Base-by-base conservation (phyloP, 2,329 filamentous ascomycete genomes). In the Aspergillus versicolor region DNA sequence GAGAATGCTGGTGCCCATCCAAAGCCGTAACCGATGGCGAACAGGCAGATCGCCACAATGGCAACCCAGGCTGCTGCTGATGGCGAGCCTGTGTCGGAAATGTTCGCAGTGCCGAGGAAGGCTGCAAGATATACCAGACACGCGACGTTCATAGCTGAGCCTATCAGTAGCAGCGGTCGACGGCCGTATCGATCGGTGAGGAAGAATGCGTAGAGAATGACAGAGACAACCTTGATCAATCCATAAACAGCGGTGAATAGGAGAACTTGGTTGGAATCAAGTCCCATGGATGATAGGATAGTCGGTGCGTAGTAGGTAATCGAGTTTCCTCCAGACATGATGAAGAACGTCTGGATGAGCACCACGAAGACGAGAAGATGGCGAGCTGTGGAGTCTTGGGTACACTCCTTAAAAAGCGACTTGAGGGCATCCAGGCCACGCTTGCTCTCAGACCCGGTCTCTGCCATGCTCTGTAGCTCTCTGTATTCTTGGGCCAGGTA, bases 311-410 rank as follows among this genome's bases (percentile, higher is more conserved):
- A 67, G 46, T 67, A 67, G 3, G 65, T 67, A 42, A 67, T 67
- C 15, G 61, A 63, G 42, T 67, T 67, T 12, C 63, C 63, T 1
- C 63, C 64, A 7, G 48, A 59, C 58, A 66, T 70, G 59, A 67
- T 66, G 47, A 68, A 63, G 57, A 70, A 73, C 3, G 64, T 67
- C 41, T 68, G 64, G 22, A 69, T 65, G n/a, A 70, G 45, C 2
- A 60, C 62, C 17, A 70, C 67, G 32, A 67, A 61, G 7, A 68
- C 52, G 22, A 72, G 65, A 48, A 67, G 52, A 21, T 66, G 65
- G 5, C 71, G 65, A 6, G 63, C 66, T 2, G 60, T 41, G 0
- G 51, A 17, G 37, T 63, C 45, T 1, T 52, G 42, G 37, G 59
- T 12, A 11, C 61, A 62, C 6, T 52, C 22, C 3, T 49, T 42